Conservation (phyloP, 1,139 yeast genomes). For the Scheffersomyces quercinus region DNA sequence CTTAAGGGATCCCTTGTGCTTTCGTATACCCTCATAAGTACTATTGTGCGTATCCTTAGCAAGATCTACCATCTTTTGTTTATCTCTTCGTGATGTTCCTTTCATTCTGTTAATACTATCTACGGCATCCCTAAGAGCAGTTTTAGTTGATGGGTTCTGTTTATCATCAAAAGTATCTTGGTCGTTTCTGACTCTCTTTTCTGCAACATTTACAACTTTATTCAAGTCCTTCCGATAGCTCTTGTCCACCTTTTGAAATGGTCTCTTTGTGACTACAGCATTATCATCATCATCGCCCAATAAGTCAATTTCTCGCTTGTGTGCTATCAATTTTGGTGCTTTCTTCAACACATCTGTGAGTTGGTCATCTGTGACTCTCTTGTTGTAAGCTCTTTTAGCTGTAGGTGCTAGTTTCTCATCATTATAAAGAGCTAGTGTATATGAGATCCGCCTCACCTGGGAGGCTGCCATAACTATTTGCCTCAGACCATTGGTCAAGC, state of each 20-base stretch:
- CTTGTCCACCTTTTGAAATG: conserved; percentile 11
- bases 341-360: conserved; percentile 12
- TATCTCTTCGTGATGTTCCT: too few relatives aligned
- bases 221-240: conserved; percentile 14
- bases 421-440: too few relatives aligned
- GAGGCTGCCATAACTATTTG: neutral
- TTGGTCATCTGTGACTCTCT: conserved; percentile 6
- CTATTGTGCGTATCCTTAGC: too few relatives aligned
- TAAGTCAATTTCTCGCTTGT: conserved; percentile 8
- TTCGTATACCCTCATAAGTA: too few relatives aligned
- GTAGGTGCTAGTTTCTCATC: neutral
- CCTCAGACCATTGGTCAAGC: neutral
- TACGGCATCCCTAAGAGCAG: too few relatives aligned
- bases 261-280: conserved; percentile 5
- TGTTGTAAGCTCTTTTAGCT: conserved; percentile 1
- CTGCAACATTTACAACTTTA: conserved; percentile 11
- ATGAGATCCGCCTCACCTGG: too few relatives aligned
- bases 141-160: too few relatives aligned
- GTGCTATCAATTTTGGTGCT: conserved; percentile 10
- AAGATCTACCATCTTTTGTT: too few relatives aligned
- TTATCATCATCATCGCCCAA: conserved; percentile 6
- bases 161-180: too few relatives aligned
- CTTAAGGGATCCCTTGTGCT: too few relatives aligned
- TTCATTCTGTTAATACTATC: too few relatives aligned
- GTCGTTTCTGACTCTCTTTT: conserved; percentile 11